phyloP scores from a whole-genome alignment of 2,329 filamentous ascomycete genomes.

The Colletotrichum euphorbiae region DNA sequence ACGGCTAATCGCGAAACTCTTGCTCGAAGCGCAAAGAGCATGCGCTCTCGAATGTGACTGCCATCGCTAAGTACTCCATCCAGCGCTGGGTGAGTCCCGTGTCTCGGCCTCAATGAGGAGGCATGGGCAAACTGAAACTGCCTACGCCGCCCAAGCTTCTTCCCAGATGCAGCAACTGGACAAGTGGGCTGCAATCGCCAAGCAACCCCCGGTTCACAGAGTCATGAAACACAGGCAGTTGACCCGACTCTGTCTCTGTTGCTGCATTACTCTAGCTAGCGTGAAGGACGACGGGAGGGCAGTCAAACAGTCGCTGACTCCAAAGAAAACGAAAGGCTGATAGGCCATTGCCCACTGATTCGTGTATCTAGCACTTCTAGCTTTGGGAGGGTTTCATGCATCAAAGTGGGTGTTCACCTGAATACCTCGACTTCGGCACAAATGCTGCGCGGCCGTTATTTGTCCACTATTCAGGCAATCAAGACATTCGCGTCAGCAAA shows the following conservation, averaged over 20 bases:
- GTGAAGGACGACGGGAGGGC: neutral
- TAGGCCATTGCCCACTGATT: slow-evolving; percentile 28
- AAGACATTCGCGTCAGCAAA: slow-evolving; percentile 19
- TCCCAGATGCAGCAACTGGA: slow-evolving; percentile 30
- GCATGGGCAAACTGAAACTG: slow-evolving; percentile 37
- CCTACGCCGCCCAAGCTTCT: slow-evolving; percentile 26
- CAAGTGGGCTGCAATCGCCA: slow-evolving; percentile 17
- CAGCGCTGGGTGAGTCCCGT: neutral
- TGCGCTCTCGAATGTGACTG: neutral
- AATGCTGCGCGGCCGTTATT: neutral
- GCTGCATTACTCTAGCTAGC: slow-evolving; percentile 17
- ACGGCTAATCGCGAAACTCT: neutral
- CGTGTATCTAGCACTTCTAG: slow-evolving; percentile 30
- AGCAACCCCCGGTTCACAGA: slow-evolving; percentile 31
- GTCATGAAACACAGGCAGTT: slow-evolving; percentile 35
- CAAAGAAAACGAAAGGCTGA: slow-evolving; percentile 23
- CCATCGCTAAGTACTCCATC: neutral
- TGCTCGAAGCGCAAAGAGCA: neutral
- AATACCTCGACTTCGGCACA: neutral
- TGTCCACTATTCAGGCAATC: slow-evolving; percentile 5
- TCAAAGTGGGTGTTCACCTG: slow-evolving; percentile 34
- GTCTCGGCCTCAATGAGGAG: slow-evolving; percentile 25
- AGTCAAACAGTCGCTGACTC: slow-evolving; percentile 27
- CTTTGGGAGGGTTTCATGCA: slow-evolving; percentile 39
- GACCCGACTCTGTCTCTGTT: slow-evolving; percentile 23